These are phyloP conservation scores for Pneumocystis sp. DNA, from an alignment of 1,139 yeast species.

Conservation along the genomic window DNA sequence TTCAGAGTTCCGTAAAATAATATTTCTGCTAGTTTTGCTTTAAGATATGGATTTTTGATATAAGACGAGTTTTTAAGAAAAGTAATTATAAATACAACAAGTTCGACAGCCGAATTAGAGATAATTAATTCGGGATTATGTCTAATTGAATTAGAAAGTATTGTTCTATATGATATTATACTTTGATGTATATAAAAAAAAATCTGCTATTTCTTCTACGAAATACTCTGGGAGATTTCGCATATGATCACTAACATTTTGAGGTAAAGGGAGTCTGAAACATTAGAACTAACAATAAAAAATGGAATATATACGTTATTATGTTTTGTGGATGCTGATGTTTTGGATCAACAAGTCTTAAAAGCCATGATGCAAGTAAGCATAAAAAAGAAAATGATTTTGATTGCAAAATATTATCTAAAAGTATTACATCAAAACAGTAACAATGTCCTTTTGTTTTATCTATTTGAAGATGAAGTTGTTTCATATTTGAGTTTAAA, in stretches of 20 bases:
- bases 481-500: slow-evolving; percentile 24
- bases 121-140: slow-evolving; percentile 20
- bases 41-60: slow-evolving; percentile 84
- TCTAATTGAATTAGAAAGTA: not conserved
- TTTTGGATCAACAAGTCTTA: slow-evolving; percentile 55
- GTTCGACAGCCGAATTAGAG: slow-evolving; percentile 19
- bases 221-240: slow-evolving; percentile 74
- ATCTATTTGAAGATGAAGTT: slow-evolving; percentile 31
- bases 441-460: slow-evolving; percentile 34
- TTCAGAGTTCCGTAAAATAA: slow-evolving; percentile 57
- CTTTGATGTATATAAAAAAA: slow-evolving; percentile 50
- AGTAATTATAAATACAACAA: slow-evolving; percentile 58
- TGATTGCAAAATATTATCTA: slow-evolving; percentile 39
- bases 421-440: slow-evolving; percentile 46
- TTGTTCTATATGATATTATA: slow-evolving; percentile 20
- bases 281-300: not conserved
- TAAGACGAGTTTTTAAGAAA: slow-evolving; percentile 73
- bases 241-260: slow-evolving; percentile 33
- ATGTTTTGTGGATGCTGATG: slow-evolving; percentile 44
- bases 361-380: slow-evolving; percentile 60
- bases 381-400: slow-evolving; percentile 62
- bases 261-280: slow-evolving; percentile 37
- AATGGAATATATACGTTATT: slow-evolving; percentile 29
- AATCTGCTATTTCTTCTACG: slow-evolving; percentile 69
- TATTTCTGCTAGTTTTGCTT: slow-evolving; percentile 67